Evolutionary conservation across 1,284 basidiomycete genomes (phyloP).

Genomic region (Sporisorium reilianum): DNA sequence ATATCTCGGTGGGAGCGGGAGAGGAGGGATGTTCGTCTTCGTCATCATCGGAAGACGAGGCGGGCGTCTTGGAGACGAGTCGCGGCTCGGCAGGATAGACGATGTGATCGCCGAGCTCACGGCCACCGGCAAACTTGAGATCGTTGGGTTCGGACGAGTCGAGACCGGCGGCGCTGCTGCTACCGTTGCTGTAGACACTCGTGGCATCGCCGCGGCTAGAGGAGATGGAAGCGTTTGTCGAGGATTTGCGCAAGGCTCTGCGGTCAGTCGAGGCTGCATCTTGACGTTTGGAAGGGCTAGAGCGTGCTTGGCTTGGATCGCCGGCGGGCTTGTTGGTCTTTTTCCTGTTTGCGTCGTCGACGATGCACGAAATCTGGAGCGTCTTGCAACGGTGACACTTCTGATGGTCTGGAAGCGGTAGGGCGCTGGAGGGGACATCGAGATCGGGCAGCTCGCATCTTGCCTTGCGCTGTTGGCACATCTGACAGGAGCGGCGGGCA

Average conservation of each 20-base stretch:
- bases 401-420: constrained; percentile 39
- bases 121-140: constrained; percentile 38
- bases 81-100: constrained; percentile 37
- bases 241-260: constrained; percentile 17
- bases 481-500: constrained; percentile 45
- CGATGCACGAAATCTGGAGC: constrained; percentile 44
- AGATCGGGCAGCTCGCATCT: constrained; percentile 47
- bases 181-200: constrained; percentile 14
- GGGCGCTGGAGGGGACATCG: constrained; percentile 32
- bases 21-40: constrained; percentile 17
- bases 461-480: constrained; percentile 52
- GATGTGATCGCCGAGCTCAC: constrained; percentile 37
- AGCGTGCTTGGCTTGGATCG: neutral
- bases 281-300: constrained; percentile 8
- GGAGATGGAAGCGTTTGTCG: constrained; percentile 22
- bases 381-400: constrained; percentile 41
- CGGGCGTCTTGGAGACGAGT: constrained; percentile 35
- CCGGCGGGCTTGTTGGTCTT: constrained; percentile 20
- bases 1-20: constrained; percentile 4
- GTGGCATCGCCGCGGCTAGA: constrained; percentile 10
- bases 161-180: constrained; percentile 12
- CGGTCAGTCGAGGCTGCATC: constrained; percentile 5
- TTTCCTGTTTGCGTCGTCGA: constrained; percentile 44
- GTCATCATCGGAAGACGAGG: constrained; percentile 31
- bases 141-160: constrained; percentile 16